Conservation (phyloP, 2,329 filamentous ascomycete genomes). For the Clarireedia monteithiana region DNA sequence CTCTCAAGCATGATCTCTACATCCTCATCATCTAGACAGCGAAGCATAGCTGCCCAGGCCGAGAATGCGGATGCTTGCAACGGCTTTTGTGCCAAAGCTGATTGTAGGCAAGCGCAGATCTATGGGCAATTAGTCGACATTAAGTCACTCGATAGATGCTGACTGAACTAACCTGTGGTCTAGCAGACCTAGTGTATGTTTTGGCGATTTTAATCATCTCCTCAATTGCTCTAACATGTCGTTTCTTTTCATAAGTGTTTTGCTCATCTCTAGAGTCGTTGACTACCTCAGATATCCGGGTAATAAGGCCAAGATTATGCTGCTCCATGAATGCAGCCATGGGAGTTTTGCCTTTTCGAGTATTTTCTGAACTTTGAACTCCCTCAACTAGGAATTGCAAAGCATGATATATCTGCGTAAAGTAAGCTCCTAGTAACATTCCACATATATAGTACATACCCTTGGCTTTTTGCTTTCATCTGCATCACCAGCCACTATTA, state of each 20-base stretch:
- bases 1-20: slow-evolving; percentile 75
- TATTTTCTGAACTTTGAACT: slow-evolving; percentile 22
- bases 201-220: slow-evolving; percentile 78
- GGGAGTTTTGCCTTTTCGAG: slow-evolving; percentile 41
- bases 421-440: neutral
- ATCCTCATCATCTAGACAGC: slow-evolving; percentile 68
- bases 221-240: slow-evolving; percentile 75
- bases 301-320: slow-evolving; percentile 81
- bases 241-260: slow-evolving; percentile 59
- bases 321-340: slow-evolving; percentile 71
- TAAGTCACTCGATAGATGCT: neutral
- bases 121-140: slow-evolving; percentile 28
- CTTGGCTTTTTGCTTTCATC: slow-evolving; percentile 46
- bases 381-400: slow-evolving; percentile 35
- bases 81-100: slow-evolving; percentile 65
- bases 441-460: slow-evolving; percentile 37
- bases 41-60: slow-evolving; percentile 77
- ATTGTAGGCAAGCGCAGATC: slow-evolving; percentile 88
- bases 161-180: slow-evolving; percentile 72
- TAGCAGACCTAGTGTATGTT: slow-evolving; percentile 64
- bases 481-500: slow-evolving; percentile 70
- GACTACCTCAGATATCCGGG: slow-evolving; percentile 69
- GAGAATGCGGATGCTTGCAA: slow-evolving; percentile 74
- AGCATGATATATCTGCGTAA: slow-evolving; percentile 23
- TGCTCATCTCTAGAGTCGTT: slow-evolving; percentile 57